A percentile compares a stretch with the other conserved stretches of the same genome.
Conservation (phyloP, 1,284 basidiomycete species). For the Polyporus tsugae region DNA sequence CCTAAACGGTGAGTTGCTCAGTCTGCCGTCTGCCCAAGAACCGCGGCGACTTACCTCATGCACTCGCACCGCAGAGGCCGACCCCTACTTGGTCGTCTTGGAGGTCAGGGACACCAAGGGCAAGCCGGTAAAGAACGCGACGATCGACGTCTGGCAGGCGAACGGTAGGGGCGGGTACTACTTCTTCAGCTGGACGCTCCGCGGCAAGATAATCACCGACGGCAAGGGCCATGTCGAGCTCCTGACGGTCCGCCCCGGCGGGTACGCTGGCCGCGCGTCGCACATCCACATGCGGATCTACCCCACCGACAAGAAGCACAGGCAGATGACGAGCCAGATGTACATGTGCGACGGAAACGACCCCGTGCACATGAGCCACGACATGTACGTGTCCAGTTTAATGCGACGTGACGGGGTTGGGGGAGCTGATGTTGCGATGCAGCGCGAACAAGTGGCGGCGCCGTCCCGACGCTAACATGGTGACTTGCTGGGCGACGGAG, state of each 20-base stretch:
- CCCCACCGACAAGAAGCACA: slow-evolving; percentile 22
- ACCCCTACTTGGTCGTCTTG: slow-evolving; percentile 37
- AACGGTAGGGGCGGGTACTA: slow-evolving; percentile 37
- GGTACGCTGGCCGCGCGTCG: slow-evolving; percentile 35
- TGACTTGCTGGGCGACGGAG: slow-evolving; percentile 33
- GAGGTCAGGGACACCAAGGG: slow-evolving; percentile 37
- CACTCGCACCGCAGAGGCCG: slow-evolving; percentile 24
- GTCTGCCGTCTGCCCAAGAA: neutral
- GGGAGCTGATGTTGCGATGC: neutral
- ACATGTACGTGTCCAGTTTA: slow-evolving; percentile 35
- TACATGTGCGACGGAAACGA: slow-evolving; percentile 40
- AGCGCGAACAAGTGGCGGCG: slow-evolving; percentile 34
- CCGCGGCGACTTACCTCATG: neutral
- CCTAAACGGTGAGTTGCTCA: slow-evolving; percentile 33
- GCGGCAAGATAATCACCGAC: slow-evolving; percentile 39
- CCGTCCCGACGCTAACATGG: slow-evolving; percentile 33
- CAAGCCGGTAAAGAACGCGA: slow-evolving; percentile 35
- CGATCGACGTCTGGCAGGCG: slow-evolving; percentile 42
- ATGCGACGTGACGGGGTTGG: neutral
- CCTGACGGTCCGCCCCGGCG: slow-evolving; percentile 38
- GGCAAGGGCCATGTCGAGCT: slow-evolving; percentile 38
- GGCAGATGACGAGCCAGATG: slow-evolving; percentile 39
- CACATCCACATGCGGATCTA: slow-evolving; percentile 38
- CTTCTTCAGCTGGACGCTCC: slow-evolving; percentile 37
- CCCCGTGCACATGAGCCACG: slow-evolving; percentile 23